Percentiles rank a stretch among this genome's conserved stretches.
Evolutionary conservation across 2,329 filamentous ascomycete genomes (phyloP).

Genomic region (Graphiopsis chlorocephala): DNA sequence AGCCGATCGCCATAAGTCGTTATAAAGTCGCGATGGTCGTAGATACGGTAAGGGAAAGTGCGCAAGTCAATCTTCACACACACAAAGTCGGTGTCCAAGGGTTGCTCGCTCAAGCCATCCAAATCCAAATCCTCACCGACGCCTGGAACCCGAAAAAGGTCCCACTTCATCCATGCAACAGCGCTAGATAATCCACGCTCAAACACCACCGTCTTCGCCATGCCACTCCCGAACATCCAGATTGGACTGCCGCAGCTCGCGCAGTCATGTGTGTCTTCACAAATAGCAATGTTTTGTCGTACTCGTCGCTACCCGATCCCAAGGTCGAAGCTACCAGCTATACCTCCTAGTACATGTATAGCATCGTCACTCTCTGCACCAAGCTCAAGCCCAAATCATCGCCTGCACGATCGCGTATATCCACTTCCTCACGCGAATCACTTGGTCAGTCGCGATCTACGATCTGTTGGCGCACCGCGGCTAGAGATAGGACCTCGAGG

Average conservation of each 20-base stretch:
- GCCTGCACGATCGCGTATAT: neutral
- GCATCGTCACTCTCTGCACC: constrained; percentile 4
- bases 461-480: neutral
- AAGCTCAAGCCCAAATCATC: neutral
- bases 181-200: constrained; percentile 1
- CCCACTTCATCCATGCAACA: constrained; percentile 2
- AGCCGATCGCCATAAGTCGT: neutral
- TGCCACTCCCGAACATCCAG: neutral
- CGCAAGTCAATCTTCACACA: neutral
- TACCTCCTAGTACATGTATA: neutral
- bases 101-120: neutral
- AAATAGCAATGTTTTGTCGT: neutral
- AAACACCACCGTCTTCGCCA: neutral
- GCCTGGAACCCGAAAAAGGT: neutral
- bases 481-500: neutral
- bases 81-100: constrained; percentile 6
- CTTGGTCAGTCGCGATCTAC: neutral
- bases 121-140: constrained; percentile 1
- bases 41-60: neutral
- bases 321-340: neutral
- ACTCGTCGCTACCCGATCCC: neutral
- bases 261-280: neutral
- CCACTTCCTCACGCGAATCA: neutral
- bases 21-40: neutral
- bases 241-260: neutral